Evolutionary conservation across 2,329 filamentous ascomycete species (phyloP).

Genomic region (Fusarium guadeloupense): DNA sequence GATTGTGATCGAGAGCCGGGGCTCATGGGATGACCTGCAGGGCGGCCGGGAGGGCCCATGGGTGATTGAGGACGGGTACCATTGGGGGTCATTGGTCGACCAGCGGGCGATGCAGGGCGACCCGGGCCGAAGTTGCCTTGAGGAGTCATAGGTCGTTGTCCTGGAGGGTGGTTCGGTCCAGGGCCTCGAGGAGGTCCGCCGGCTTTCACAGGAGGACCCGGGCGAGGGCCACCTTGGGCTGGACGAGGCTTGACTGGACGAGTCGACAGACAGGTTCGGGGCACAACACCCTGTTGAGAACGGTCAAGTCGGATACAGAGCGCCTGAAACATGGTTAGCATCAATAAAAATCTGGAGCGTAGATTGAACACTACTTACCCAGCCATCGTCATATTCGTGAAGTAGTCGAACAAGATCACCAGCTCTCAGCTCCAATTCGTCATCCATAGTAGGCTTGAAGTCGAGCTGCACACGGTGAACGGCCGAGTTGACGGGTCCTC

Average conservation of each 20-base stretch:
- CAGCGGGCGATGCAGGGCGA: constrained; percentile 52
- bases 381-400: constrained; percentile 98
- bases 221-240: constrained; percentile 58
- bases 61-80: constrained; percentile 46
- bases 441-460: constrained; percentile 90
- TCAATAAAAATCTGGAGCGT: neutral
- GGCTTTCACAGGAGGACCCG: constrained; percentile 62
- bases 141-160: constrained; percentile 47
- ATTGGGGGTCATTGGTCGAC: constrained; percentile 43
- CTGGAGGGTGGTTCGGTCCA: constrained; percentile 19
- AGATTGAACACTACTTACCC: constrained; percentile 68
- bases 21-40: constrained; percentile 51
- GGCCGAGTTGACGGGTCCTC: constrained; percentile 66
- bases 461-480: constrained; percentile 95
- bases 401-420: constrained; percentile 89
- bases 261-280: constrained; percentile 91
- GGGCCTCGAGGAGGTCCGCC: constrained; percentile 39
- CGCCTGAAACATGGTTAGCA: constrained; percentile 65
- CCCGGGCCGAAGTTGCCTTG: constrained; percentile 43
- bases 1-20: constrained; percentile 46
- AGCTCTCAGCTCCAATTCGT: constrained; percentile 83
- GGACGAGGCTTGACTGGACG: constrained; percentile 88
- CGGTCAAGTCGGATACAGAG: constrained; percentile 92
- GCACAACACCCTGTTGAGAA: constrained; percentile 90
- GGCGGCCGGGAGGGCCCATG: constrained; percentile 48